Evolutionary conservation across 371 early-diverging fungal species (phyloP).

Genomic region (Rhizomucor miehei): DNA sequence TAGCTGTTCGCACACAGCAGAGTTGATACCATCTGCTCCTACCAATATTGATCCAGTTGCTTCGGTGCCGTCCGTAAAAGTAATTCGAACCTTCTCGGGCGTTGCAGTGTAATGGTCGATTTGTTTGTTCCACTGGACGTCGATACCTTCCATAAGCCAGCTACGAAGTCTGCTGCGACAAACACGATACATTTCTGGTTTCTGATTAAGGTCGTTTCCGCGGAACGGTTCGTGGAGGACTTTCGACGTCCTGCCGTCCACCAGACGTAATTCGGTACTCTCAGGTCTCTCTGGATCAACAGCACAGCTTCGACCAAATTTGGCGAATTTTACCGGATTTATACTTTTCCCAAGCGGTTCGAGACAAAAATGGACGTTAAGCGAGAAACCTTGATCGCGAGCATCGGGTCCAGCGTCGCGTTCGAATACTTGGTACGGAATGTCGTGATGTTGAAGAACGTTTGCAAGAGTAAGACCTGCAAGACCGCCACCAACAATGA

Average conservation of each 20-base stretch:
- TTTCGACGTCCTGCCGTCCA: conserved; percentile 9
- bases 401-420: conserved; percentile 13
- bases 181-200: conserved; percentile 12
- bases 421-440: conserved; percentile 32
- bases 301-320: conserved; percentile 2
- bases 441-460: conserved; percentile 15
- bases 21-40: conserved; percentile 29
- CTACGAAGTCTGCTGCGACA: conserved; percentile 23
- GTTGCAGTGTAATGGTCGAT: conserved; percentile 7
- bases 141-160: conserved; percentile 17
- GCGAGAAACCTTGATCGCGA: conserved; percentile 25
- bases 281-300: conserved; percentile 16
- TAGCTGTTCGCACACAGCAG: conserved; percentile 15
- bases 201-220: background rate
- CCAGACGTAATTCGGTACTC: conserved; percentile 1
- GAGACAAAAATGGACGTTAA: conserved; percentile 20
- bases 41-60: conserved; percentile 16
- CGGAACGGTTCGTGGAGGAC: background rate
- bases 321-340: conserved; percentile 7
- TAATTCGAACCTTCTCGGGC: conserved; percentile 19
- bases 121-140: conserved; percentile 21
- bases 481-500: conserved; percentile 37
- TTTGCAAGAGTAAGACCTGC: conserved; percentile 33
- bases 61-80: conserved; percentile 27
- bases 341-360: background rate